These are phyloP conservation scores for Pseudogymnoascus sp. DNA, from an alignment of 2,329 filamentous ascomycete genomes.

Conservation along the genomic window DNA sequence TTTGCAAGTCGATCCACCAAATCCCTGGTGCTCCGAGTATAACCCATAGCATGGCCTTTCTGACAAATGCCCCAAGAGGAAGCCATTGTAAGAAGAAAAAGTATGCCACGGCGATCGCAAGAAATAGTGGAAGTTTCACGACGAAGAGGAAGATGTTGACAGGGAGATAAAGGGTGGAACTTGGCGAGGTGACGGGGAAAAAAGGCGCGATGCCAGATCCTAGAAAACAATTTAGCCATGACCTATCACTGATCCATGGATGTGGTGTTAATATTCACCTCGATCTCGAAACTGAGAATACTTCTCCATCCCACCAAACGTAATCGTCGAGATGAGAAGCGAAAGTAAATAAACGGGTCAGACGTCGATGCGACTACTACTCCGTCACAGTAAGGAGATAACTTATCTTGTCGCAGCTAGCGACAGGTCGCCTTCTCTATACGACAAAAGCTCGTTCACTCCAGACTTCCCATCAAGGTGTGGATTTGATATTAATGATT, in stretches of 20 bases:
- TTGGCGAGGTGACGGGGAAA: conserved; percentile 66
- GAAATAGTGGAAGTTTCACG: conserved; percentile 70
- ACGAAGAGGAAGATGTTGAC: conserved; percentile 67
- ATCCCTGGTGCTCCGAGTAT: conserved; percentile 84
- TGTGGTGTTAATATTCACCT: conserved; percentile 39
- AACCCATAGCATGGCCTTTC: conserved; percentile 81
- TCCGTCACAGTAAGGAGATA: conserved; percentile 5
- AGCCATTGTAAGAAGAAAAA: conserved; percentile 79
- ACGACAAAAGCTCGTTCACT: conserved; percentile 4
- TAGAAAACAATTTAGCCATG: conserved; percentile 34
- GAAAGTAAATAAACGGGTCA: neutral
- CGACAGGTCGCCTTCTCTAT: conserved; percentile 9
- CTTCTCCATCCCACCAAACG: conserved; percentile 53
- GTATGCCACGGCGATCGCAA: conserved; percentile 60
- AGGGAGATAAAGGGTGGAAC: conserved; percentile 54
- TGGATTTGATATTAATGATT: neutral
- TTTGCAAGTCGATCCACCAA: conserved; percentile 98
- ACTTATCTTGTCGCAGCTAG: conserved; percentile 7
- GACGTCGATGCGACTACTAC: neutral
- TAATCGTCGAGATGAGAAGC: neutral
- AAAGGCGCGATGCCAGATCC: conserved; percentile 96
- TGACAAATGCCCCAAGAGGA: conserved; percentile 58
- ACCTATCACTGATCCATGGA: conserved; percentile 17
- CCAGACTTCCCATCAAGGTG: neutral
- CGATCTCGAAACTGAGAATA: conserved; percentile 68